Conservation (phyloP, 2,329 filamentous ascomycete genomes). For the Fusarium albidum region DNA sequence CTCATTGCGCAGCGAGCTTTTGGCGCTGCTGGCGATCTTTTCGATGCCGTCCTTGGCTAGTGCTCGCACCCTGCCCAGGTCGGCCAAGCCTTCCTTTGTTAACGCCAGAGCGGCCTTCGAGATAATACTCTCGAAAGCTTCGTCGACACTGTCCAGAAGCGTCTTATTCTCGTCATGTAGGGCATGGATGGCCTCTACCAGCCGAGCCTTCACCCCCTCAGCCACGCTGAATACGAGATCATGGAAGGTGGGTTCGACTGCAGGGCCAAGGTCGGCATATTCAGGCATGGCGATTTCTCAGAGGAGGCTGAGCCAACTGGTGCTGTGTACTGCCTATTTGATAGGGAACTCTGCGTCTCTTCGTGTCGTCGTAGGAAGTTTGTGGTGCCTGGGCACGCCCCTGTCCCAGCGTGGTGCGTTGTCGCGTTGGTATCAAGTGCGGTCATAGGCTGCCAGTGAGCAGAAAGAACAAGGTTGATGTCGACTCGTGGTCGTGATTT, state of each 20-base stretch:
- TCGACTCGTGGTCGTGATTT: neutral
- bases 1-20: neutral
- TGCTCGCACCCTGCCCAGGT: neutral
- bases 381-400: neutral
- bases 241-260: neutral
- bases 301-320: neutral
- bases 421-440: too few species aligned
- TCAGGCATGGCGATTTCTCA: neutral
- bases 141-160: neutral
- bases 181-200: neutral
- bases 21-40: neutral
- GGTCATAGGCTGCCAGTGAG: neutral
- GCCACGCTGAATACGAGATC: neutral
- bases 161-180: neutral
- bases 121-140: neutral
- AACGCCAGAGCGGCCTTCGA: neutral
- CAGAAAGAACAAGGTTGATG: neutral
- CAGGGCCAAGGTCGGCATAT: too few species aligned
- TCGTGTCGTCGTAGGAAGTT: neutral
- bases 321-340: neutral
- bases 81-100: neutral
- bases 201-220: neutral
- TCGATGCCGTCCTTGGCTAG: slow-evolving; percentile 2
- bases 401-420: too few species aligned
- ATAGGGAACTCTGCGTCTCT: too few species aligned